These are phyloP conservation scores for Lablab purpureus DNA, from an alignment of 306 rosid genomes.

Conservation along the genomic window DNA sequence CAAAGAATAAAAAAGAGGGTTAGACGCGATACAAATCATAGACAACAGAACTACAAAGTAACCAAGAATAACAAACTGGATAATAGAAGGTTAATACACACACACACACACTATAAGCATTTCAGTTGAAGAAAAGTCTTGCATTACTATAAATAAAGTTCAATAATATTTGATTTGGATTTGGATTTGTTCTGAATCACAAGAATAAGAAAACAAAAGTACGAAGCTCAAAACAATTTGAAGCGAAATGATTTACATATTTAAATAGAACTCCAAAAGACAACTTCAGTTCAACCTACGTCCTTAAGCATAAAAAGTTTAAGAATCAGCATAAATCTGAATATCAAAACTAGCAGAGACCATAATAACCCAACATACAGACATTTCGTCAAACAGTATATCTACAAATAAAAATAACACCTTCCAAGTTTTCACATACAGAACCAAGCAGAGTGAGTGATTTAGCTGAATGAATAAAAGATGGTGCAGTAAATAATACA, in stretches of 20 bases:
- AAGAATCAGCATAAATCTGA: neutral
- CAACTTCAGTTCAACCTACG: neutral
- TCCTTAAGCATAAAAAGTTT: neutral
- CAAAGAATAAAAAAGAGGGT: neutral
- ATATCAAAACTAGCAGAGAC: neutral
- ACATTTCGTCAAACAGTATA: slow-evolving; percentile 38
- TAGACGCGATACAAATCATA: slow-evolving; percentile 15
- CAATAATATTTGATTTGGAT: slow-evolving; percentile 6
- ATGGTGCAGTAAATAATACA: neutral
- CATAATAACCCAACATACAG: neutral
- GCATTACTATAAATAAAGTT: neutral
- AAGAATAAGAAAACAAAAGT: neutral
- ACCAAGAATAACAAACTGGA: slow-evolving; percentile 14
- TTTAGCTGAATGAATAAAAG: neutral
- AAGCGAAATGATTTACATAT: neutral
- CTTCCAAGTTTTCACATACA: neutral
- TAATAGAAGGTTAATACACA: neutral
- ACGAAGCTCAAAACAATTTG: slow-evolving; percentile 2
- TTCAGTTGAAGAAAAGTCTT: neutral
- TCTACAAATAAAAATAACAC: neutral
- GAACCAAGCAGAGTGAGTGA: neutral
- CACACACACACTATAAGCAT: neutral
- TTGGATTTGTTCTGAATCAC: slow-evolving; percentile 23
- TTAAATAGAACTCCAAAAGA: neutral
- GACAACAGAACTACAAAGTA: slow-evolving; percentile 1